These are phyloP conservation scores for Atkinsonella hypoxylon DNA, from an alignment of 2,329 filamentous ascomycete genomes.

Conservation along the genomic window DNA sequence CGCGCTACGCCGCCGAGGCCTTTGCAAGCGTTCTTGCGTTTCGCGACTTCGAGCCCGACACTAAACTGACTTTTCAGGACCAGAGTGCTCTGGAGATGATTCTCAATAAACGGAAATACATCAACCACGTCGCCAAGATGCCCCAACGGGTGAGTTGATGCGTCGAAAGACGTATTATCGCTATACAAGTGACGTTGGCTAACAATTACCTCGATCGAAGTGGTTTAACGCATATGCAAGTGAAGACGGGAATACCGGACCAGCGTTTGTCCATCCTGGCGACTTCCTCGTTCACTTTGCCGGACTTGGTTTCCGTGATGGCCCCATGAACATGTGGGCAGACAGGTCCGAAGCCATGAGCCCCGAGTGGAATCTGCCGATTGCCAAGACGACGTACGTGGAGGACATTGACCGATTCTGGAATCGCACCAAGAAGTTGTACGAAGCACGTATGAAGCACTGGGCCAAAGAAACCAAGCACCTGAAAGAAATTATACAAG, in stretches of 20 bases:
- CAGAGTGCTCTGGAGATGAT: constrained; percentile 12
- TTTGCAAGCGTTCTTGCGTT: constrained; percentile 10
- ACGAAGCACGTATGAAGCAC: not conserved
- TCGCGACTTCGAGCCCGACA: constrained; percentile 9
- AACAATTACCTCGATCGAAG: not conserved
- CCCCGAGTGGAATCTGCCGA: constrained; percentile 3
- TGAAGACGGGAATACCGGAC: not conserved
- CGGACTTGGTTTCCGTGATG: constrained; percentile 1
- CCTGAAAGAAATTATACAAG: not conserved
- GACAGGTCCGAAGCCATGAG: not conserved
- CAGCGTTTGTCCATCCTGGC: constrained; percentile 4
- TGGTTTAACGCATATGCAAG: constrained; percentile 13
- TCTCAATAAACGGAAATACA: constrained; percentile 6
- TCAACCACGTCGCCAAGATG: constrained; percentile 6
- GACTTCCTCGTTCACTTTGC: constrained; percentile 13
- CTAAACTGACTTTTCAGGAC: constrained; percentile 8
- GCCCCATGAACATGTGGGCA: constrained; percentile 1
- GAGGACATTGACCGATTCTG: constrained; percentile 2
- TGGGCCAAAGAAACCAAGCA: constrained; percentile 1
- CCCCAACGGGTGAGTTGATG: constrained; percentile 8
- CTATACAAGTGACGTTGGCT: not conserved
- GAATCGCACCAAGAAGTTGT: not conserved
- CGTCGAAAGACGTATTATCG: not conserved
- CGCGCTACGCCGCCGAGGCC: constrained; percentile 9
- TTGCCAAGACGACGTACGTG: not conserved